These are phyloP conservation scores for Chytriomyces sp. DNA, from an alignment of 192 early-diverging fungal genomes.

Conservation along the genomic window DNA sequence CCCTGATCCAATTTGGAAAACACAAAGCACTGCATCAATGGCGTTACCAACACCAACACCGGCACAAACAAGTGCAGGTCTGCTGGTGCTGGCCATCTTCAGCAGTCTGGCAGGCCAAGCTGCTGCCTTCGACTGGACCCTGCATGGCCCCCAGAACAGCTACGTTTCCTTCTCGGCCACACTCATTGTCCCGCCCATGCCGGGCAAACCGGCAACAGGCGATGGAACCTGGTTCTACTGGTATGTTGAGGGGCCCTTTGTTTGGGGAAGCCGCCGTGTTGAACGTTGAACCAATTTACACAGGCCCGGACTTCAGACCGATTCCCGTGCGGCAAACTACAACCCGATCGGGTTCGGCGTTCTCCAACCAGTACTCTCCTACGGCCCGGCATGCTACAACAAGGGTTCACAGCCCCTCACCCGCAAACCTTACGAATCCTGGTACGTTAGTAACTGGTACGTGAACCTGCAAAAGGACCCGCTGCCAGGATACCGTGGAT, in stretches of 20 bases:
- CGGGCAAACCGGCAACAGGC: neutral
- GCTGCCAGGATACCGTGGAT: conserved; percentile 5
- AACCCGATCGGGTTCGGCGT: conserved; percentile 14
- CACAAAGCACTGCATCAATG: too few species aligned
- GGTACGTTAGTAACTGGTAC: conserved; percentile 7
- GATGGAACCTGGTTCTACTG: conserved; percentile 22
- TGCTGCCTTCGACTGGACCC: conserved; percentile 29
- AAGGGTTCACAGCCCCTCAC: neutral
- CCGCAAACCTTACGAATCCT: neutral
- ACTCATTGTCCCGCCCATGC: conserved; percentile 15
- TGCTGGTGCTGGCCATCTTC: too few species aligned
- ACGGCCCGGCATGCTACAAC: conserved; percentile 4
- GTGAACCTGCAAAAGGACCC: neutral
- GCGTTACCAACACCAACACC: too few species aligned
- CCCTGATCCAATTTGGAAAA: too few species aligned
- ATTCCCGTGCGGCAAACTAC: conserved; percentile 12
- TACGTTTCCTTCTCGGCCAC: conserved; percentile 13
- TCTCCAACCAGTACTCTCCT: neutral
- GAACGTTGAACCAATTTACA: neutral
- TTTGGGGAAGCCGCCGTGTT: neutral
- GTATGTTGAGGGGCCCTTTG: neutral
- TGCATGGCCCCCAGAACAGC: conserved; percentile 1
- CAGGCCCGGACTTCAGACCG: conserved; percentile 18
- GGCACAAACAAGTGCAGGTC: too few species aligned
- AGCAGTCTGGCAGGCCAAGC: neutral